These are phyloP conservation scores for Hortaea werneckii DNA, from an alignment of 2,329 filamentous ascomycete species.

Conservation along the genomic window DNA sequence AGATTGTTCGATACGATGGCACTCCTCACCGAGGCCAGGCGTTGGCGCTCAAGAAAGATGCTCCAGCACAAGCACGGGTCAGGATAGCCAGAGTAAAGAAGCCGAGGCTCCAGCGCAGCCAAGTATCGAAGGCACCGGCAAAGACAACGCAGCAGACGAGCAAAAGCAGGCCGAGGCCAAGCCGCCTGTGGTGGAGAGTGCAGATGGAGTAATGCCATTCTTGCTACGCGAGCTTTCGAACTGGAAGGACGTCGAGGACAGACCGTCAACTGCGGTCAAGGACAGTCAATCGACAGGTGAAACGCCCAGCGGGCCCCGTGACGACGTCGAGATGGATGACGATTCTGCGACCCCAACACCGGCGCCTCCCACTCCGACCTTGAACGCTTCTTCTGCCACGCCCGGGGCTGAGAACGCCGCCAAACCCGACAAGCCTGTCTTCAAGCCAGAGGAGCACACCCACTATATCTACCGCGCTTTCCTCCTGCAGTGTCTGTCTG, in stretches of 20 bases:
- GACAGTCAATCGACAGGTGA: slow-evolving; percentile 33
- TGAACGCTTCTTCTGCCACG: slow-evolving; percentile 9
- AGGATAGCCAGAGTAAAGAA: not conserved
- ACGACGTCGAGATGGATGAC: slow-evolving; percentile 43
- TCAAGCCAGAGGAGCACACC: slow-evolving; percentile 86
- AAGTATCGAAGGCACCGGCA: slow-evolving; percentile 5
- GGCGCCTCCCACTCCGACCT: slow-evolving; percentile 18
- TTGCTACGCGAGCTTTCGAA: slow-evolving; percentile 83
- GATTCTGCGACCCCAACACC: slow-evolving; percentile 16
- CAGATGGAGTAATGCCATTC: slow-evolving; percentile 92
- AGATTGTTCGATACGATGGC: slow-evolving; percentile 54
- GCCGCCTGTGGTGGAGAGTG: slow-evolving; percentile 76
- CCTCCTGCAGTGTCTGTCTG: slow-evolving; percentile 79
- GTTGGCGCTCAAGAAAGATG: slow-evolving; percentile 40
- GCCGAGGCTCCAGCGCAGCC: slow-evolving; percentile 4
- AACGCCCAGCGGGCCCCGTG: slow-evolving; percentile 26
- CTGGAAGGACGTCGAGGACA: slow-evolving; percentile 87
- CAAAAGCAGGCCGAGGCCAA: slow-evolving; percentile 62
- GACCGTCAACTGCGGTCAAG: slow-evolving; percentile 43
- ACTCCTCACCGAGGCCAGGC: slow-evolving; percentile 41
- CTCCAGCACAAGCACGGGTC: slow-evolving; percentile 1
- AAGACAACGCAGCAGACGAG: slow-evolving; percentile 39
- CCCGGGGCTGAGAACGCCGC: slow-evolving; percentile 3
- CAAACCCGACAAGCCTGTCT: slow-evolving; percentile 59
- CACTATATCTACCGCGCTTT: slow-evolving; percentile 97